Percentiles rank a stretch among this genome's conserved stretches.
These are phyloP conservation scores for Porodaedalea pini DNA, from an alignment of 1,284 basidiomycete species.

Conservation along the genomic window DNA sequence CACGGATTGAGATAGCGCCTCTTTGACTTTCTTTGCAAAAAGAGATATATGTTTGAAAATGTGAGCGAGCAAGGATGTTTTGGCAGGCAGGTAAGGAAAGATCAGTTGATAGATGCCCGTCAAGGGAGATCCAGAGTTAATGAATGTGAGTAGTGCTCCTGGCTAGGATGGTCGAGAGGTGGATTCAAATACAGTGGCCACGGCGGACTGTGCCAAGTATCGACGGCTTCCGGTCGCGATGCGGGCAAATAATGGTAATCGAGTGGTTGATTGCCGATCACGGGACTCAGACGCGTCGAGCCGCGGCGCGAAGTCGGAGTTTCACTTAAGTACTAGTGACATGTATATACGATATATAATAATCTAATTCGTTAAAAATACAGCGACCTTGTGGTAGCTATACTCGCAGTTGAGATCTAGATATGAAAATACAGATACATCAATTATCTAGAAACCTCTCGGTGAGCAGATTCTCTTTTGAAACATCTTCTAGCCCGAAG, in stretches of 20 bases:
- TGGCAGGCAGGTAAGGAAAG: neutral
- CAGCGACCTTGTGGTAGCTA: no score
- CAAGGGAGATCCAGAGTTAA: constrained; percentile 7
- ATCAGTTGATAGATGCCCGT: constrained; percentile 2
- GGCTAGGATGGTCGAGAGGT: constrained; percentile 2
- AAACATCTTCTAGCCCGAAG: no score
- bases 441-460: no score
- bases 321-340: neutral
- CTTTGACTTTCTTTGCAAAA: no score
- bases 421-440: no score
- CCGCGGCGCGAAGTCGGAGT: neutral
- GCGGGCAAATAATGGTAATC: neutral
- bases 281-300: neutral
- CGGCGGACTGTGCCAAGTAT: neutral
- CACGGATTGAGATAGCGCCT: no score
- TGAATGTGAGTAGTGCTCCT: constrained; percentile 5
- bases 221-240: constrained; percentile 5
- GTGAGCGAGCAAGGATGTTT: neutral
- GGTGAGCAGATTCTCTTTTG: no score
- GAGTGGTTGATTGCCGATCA: neutral
- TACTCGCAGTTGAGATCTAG: no score
- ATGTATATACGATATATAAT: neutral
- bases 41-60: neutral
- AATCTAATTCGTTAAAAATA: neutral
- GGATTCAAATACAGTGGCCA: neutral